Conservation (phyloP, 1,284 basidiomycete genomes). For the Ganoderma leucocontextum region DNA sequence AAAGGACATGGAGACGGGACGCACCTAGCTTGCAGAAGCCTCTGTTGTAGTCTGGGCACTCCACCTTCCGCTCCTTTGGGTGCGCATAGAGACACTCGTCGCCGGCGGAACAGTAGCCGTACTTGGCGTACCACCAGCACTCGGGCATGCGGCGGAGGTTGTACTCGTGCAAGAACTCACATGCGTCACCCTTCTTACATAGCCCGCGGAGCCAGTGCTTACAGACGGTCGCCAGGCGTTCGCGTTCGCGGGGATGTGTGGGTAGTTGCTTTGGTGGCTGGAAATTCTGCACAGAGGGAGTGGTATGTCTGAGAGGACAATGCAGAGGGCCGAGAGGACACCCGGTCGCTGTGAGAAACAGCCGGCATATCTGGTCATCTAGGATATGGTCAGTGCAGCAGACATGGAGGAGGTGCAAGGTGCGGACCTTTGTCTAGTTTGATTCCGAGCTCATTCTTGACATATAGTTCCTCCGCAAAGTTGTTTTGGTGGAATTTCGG, state of each 20-base stretch:
- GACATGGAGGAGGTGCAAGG: neutral
- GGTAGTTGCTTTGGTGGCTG: constrained; percentile 84
- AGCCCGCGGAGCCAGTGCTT: constrained; percentile 99
- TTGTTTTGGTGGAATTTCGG: constrained; percentile 96
- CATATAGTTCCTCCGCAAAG: constrained; percentile 83
- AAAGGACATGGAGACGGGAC: constrained; percentile 38
- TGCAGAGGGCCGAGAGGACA: constrained; percentile 89
- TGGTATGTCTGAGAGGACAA: constrained; percentile 92
- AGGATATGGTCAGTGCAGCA: constrained; percentile 17
- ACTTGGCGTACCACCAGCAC: constrained; percentile 98
- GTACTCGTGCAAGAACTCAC: constrained; percentile 99
- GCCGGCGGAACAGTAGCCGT: constrained; percentile 97
- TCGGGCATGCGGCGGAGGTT: constrained; percentile 99
- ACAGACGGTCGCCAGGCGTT: constrained; percentile 94
- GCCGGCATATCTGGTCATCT: constrained; percentile 94
- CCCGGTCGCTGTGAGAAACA: constrained; percentile 79
- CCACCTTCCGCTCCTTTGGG: constrained; percentile 92
- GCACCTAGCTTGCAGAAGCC: constrained; percentile 94
- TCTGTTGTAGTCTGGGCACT: constrained; percentile 95
- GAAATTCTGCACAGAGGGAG: constrained; percentile 88
- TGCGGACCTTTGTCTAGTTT: constrained; percentile 92
- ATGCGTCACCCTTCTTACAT: constrained; percentile 98
- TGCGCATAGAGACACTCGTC: constrained; percentile 99
- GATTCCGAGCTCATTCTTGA: constrained; percentile 86
- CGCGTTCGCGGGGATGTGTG: constrained; percentile 83